Base-by-base conservation (phyloP, 169 alveolate species). In the Plasmodium yoelii region DNA sequence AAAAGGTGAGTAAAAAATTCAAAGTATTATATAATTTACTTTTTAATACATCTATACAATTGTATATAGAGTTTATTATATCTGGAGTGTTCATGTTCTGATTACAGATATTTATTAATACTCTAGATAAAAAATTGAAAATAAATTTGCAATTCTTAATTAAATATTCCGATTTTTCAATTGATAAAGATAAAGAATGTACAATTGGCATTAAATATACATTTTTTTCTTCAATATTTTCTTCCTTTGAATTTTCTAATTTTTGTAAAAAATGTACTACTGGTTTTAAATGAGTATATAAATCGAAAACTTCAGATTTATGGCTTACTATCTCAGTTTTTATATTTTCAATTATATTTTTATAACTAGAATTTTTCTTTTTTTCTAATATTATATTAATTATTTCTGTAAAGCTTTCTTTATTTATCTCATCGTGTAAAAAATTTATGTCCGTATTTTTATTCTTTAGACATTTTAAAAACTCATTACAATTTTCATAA, bases 351-450 rank as follows among this genome's bases (percentile, higher is more conserved):
- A 80, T 53, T 15, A 80, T 80, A 34, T 80, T 80, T 46, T 80
- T 80, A 24, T 80, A 80, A 26, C 90, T 80, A 8, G 90, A 80
- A 49, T 80, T 80, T 80, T 80, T 80, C 51, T 80, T 80, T 70
- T 70, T 80, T 67, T 80, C 90, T 28, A 80, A 80, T 24, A 80
- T 80, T 22, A 70, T 80, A 60, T 65, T 44, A 22, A 67, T 70
- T 6, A 80, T 80, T 70, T 80, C 53, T 47, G 53, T 55, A 70
- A 80, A 80, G 1, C 57, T 65, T 15, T 80, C 84, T 61, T 80
- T 80, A 42, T 80, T 64, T 80, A 80, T 80, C 51, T 80, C 90
- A 57, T 70, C 57, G 22, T 51, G 18, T 70, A 80, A 55, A 80
- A 61, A 80, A 18, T 53, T 67, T 60, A 80, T 80, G 28, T 80